Base-by-base conservation (phyloP, 1,139 yeast species). In the Yamadazyma trypodendri region DNA sequence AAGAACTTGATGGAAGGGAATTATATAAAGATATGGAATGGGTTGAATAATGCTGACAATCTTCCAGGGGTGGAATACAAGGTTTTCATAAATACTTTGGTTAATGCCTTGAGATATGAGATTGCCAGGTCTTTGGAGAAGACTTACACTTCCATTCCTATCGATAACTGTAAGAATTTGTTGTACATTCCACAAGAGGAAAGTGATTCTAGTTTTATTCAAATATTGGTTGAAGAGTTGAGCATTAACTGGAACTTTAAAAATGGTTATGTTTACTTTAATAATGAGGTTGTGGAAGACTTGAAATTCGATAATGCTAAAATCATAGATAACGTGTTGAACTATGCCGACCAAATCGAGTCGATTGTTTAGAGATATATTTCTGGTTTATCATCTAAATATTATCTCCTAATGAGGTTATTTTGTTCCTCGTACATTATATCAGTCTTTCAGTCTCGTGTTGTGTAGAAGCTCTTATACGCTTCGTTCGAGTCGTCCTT, bases 1-100 rank as follows among this genome's bases (percentile, higher is more conserved):
- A 84, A 88, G 50, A 87, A 95, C 81, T 77, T 92, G 49, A 89
- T 92, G 86, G 98, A 92, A 61, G 98, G 98, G 32, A 85, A 92
- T 48, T 92, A 90, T 61, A 94, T 88, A 60, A 87, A 87, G 63
- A 92, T 92, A 38, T 86, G 95, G 86, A 83, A 81, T 51, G 75
- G 87, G 39, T 77, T 83, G 65, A 69, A 77, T 54, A 73, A 75
- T 37, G 80, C 80, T 13, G 61, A 72, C 13, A 55, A 56, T 42
- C 61, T 70, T 47, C 81, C 82, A 21, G 75, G 81, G 49, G 66
- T 72, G 36, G 88, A 83, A 55, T 81, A 72, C 54, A 63, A 63
- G 39, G 74, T 79, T 36, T 83, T 83, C 57, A 75, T 77, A 38
- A 75, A 69, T 34, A 79, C 86, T 21, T 74, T 89, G 56, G 77